A percentile compares a stretch with the other conserved stretches of the same genome.
Evolutionary conservation across 2,329 filamentous ascomycete genomes (phyloP).

Genomic region (Aspergillus hiratsukae): DNA sequence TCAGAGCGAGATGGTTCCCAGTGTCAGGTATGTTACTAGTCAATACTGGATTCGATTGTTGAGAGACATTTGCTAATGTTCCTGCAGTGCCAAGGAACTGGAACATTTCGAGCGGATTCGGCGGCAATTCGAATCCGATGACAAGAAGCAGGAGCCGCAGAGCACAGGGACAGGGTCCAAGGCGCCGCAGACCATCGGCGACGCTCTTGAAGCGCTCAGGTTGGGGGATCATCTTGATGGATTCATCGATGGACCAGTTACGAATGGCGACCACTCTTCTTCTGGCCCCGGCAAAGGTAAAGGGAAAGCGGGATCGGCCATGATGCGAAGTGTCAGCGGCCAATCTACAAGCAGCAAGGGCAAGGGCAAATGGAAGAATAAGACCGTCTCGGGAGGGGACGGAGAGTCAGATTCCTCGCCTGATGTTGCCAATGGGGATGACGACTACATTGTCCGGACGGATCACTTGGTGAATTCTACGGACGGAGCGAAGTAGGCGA

Average conservation of each 20-base stretch:
- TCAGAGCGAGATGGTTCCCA: constrained; percentile 81
- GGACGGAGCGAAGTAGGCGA: constrained; percentile 7
- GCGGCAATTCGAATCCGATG: constrained; percentile 67
- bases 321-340: constrained; percentile 26
- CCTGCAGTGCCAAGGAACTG: constrained; percentile 73
- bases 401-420: constrained; percentile 34
- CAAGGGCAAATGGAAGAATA: constrained; percentile 21
- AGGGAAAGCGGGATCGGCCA: constrained; percentile 25
- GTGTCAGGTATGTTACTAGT: constrained; percentile 54
- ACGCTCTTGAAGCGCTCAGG: constrained; percentile 34
- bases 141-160: constrained; percentile 37
- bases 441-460: constrained; percentile 38
- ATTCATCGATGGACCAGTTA: constrained; percentile 18
- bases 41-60: not conserved
- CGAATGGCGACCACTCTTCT: constrained; percentile 22
- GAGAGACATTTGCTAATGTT: constrained; percentile 18
- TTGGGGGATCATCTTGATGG: constrained; percentile 19
- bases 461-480: constrained; percentile 26
- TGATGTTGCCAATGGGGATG: constrained; percentile 28
- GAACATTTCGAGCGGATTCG: constrained; percentile 85
- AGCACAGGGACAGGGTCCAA: constrained; percentile 5
- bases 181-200: constrained; percentile 32
- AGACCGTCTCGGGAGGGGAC: constrained; percentile 25
- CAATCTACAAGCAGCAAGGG: constrained; percentile 27
- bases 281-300: constrained; percentile 27